These are phyloP conservation scores for Mucor saturninus DNA, from an alignment of 371 early-diverging fungal species.

Conservation along the genomic window DNA sequence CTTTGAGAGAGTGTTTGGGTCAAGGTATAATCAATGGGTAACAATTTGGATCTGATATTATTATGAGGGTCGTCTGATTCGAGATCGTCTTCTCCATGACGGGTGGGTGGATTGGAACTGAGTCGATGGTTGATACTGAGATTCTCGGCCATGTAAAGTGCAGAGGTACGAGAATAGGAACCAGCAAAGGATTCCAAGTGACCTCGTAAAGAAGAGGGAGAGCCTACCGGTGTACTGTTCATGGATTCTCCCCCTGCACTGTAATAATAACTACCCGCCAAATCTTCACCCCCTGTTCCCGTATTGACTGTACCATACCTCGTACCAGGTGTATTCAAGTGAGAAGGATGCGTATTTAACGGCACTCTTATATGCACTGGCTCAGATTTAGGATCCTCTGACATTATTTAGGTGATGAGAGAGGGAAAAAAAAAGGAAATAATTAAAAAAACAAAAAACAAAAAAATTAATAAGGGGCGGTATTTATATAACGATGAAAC, in stretches of 20 bases:
- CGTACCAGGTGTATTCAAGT: constrained; percentile 6
- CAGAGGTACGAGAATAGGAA: constrained; percentile 43
- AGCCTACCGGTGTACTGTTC: not conserved
- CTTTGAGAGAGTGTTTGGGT: constrained; percentile 8
- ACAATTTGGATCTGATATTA: constrained; percentile 6
- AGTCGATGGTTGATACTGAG: not conserved
- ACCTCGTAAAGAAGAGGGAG: constrained; percentile 27
- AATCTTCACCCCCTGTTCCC: not conserved
- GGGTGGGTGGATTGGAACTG: constrained; percentile 5
- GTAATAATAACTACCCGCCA: constrained; percentile 4
- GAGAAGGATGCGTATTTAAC: constrained; percentile 40
- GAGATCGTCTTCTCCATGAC: constrained; percentile 10
- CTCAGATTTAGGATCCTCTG: not conserved
- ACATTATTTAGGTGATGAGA: not conserved
- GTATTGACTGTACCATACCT: constrained; percentile 2
- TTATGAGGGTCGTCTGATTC: constrained; percentile 11
- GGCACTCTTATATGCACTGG: constrained; percentile 24
- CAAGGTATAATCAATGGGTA: constrained; percentile 17
- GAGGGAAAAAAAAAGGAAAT: not conserved
- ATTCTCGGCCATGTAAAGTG: constrained; percentile 39
- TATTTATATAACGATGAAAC: no score
- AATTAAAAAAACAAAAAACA: not conserved
- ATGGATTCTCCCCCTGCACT: constrained; percentile 8
- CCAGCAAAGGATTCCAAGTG: constrained; percentile 38
- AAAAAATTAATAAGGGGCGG: no score